Conservation (phyloP, 345 rosid genomes). For the Camelina hispida region DNA sequence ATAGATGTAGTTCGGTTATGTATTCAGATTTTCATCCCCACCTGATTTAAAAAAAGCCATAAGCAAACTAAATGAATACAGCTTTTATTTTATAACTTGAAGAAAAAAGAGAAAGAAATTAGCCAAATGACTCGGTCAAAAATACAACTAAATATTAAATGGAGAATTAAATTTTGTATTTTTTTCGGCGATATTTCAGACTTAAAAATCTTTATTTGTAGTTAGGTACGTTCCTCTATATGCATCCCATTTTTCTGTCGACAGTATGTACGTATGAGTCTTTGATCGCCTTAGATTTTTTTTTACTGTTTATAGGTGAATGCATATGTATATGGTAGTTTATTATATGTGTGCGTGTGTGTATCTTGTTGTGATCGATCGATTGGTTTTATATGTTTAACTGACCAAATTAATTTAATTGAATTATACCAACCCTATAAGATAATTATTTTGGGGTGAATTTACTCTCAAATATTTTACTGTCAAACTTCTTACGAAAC, state of each 20-base stretch:
- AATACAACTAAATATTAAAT: slow-evolving; percentile 11
- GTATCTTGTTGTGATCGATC: neutral
- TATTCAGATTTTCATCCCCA: neutral
- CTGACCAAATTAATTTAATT: neutral
- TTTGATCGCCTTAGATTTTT: neutral
- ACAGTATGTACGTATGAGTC: neutral
- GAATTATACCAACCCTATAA: neutral
- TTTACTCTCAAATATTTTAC: neutral
- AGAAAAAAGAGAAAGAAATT: neutral
- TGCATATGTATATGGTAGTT: slow-evolving; percentile 8
- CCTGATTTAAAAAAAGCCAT: neutral
- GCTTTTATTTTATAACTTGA: neutral
- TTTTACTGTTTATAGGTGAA: neutral
- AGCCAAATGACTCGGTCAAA: slow-evolving; percentile 6
- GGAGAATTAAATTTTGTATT: neutral
- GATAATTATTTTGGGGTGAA: neutral
- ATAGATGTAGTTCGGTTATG: slow-evolving; percentile 2
- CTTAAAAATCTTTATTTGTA: neutral
- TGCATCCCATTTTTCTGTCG: neutral
- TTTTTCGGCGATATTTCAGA: slow-evolving; percentile 20
- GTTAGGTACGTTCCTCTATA: slow-evolving; percentile 15
- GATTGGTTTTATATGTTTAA: neutral
- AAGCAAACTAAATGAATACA: slow-evolving; percentile 1
- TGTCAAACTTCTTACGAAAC: neutral
- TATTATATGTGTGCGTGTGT: neutral